Evolutionary conservation across 352 stramenopile species (phyloP).

Genomic region (Blastocystis sp.): DNA sequence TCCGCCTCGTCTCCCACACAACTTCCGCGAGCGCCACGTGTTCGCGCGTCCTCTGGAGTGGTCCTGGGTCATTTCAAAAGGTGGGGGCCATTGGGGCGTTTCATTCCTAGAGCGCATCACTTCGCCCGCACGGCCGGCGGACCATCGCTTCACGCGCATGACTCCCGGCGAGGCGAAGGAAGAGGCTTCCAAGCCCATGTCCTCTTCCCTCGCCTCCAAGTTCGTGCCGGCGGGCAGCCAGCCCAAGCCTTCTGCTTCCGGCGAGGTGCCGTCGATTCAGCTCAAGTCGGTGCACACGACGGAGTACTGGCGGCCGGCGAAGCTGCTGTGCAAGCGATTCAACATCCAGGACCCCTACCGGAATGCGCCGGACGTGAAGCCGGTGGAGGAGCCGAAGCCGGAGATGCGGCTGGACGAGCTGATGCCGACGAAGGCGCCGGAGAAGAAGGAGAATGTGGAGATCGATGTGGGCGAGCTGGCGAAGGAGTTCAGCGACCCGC

Average conservation of each 20-base stretch:
- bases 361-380: constrained; percentile 28
- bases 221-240: constrained; percentile 11
- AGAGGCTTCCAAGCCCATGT: neutral
- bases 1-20: constrained; percentile 21
- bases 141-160: constrained; percentile 19
- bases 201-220: constrained; percentile 12
- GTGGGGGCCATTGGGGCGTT: neutral
- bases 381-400: neutral
- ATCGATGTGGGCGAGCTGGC: constrained; percentile 39
- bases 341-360: constrained; percentile 58
- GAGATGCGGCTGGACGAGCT: neutral
- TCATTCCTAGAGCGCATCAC: constrained; percentile 47
- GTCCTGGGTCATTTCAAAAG: constrained; percentile 41
- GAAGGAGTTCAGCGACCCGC: constrained; percentile 54
- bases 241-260: neutral
- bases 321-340: constrained; percentile 58
- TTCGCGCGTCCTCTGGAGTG: constrained; percentile 14
- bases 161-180: constrained; percentile 28
- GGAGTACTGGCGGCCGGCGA: constrained; percentile 39
- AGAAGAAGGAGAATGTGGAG: constrained; percentile 7
- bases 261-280: neutral
- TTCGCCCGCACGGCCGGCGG: neutral
- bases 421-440: constrained; percentile 7
- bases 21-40: constrained; percentile 44
- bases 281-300: neutral